phyloP scores from a whole-genome alignment of 768 basidiomycete species.

The Zangia roseola region DNA sequence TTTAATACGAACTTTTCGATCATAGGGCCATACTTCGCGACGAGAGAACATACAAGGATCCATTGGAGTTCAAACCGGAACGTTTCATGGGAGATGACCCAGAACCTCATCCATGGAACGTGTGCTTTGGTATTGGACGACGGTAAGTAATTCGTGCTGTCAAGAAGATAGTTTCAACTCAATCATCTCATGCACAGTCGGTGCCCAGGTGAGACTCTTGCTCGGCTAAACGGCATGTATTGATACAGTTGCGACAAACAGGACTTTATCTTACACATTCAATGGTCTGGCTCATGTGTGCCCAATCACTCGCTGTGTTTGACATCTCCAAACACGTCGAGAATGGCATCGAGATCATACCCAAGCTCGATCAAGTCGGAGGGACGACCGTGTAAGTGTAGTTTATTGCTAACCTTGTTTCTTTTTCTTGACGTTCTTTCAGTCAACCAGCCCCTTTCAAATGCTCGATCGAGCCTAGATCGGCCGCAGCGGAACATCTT shows the following conservation, averaged over 20 bases:
- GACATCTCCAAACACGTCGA: slow-evolving; percentile 40
- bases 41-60: slow-evolving; percentile 14
- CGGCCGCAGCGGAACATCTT: not conserved
- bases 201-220: slow-evolving; percentile 11
- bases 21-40: slow-evolving; percentile 22
- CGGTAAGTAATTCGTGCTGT: not conserved
- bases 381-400: slow-evolving; percentile 9
- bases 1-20: not conserved
- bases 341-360: slow-evolving; percentile 41
- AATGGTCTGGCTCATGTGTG: slow-evolving; percentile 24
- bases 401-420: not conserved
- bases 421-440: not conserved
- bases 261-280: slow-evolving; percentile 28
- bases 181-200: not conserved
- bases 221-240: no score
- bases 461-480: slow-evolving; percentile 12
- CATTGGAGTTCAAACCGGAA: slow-evolving; percentile 23
- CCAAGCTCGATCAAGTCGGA: slow-evolving; percentile 38
- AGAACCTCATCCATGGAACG: slow-evolving; percentile 12
- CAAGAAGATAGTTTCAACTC: not conserved
- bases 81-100: slow-evolving; percentile 19
- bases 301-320: slow-evolving; percentile 42
- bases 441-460: slow-evolving; percentile 12
- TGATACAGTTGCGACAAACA: not conserved
- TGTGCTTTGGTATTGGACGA: slow-evolving; percentile 20